Evolutionary conservation across 2,329 filamentous ascomycete species (phyloP), one percentile per base, ranked within the genome.

Genomic region (Colletotrichum caudatum): DNA sequence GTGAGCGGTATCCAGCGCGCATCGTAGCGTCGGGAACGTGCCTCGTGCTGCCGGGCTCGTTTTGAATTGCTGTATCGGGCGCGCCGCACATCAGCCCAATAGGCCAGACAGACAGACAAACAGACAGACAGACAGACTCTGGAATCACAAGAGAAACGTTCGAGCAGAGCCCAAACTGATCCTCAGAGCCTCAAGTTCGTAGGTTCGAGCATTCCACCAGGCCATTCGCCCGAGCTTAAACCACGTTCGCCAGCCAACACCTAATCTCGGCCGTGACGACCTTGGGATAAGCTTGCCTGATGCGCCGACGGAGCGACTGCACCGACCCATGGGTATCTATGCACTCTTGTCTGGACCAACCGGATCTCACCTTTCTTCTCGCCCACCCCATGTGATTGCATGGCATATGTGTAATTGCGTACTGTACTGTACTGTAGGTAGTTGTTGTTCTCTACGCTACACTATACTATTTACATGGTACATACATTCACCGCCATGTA

Each of bases 171-270:
- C 37, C 44, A n/a, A 51, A 39, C 51, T 39, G 44, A 58, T 58
- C 23, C 35, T 33, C 29, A 23, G 59, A 39, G 33, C 46, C 59
- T 62, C 46, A 39, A 18, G 23, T 23, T 62, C 44, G 68, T 53
- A 26, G 33, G 68, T 62, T 71, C 62, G 68, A 60, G 59, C 53
- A 37, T 60, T 50, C 33, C 39, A 60, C 64, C 69, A 64, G 69
- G 54, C 65, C 69, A 71, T 69, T 64, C 23, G 69, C 65, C 48
- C 56, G 69, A 69, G 69, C 69, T 71, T 71, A 64, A 59, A 65
- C 64, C 64, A 59, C 59, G 23, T 69, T 68, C 46, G 44, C 56
- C 26, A 33, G 20, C 16, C n/a, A 35, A 63, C 58, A 71, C 64
- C 64, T 71, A 53, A 59, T 53, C 39, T 58, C 29, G 26, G 58